Evolutionary conservation across 169 alveolate species (phyloP), one percentile per base, ranked within the genome.

Genomic region (Sarcocystis neurona): DNA sequence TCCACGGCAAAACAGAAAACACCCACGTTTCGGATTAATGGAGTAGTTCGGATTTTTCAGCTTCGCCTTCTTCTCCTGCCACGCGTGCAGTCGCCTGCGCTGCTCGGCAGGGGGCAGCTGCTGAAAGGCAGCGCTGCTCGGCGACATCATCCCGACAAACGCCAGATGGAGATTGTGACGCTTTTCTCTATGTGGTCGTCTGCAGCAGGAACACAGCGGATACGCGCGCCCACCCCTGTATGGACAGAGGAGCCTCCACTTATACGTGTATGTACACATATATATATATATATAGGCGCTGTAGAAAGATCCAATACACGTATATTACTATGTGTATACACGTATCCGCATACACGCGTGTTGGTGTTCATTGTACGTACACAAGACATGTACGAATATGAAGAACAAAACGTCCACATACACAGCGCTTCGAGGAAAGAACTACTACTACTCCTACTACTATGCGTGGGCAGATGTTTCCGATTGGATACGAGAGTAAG

Each of bases 81-180:
- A 72, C 20, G 82, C 82, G 34, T 72, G 82, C 48, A 72, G 53
- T 48, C 82, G 82, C 30, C 82, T 6, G 56, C 82, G 82, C 56
- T 72, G 82, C 82, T 72, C 82, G 12, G 82, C 37, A 0, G 82
- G 82, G 34, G 82, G 82, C 34, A 72, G 56, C 47, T 4, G 43
- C 56, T 37, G 27, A 32, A 72, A 72, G 43, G 82, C 82, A 5
- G 47, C 82, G 41, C 82, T 72, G 43, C 41, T 37, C 30, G 82
- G 82, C 2, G 82, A 72, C 23, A 72, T 72, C 82, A 72, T 72
- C 8, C 82, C 82, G 39, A 12, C 82, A 39, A 41, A 72, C 34
- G 82, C 82, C 48, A 72, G 53, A 18, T 72, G 53, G 23, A 72
- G 34, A 37, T 37, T 27, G 37, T 53, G 15, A 4, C 82, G 82